Base-by-base conservation (phyloP, 768 basidiomycete species). In the Trichaptum fuscoviolaceum region DNA sequence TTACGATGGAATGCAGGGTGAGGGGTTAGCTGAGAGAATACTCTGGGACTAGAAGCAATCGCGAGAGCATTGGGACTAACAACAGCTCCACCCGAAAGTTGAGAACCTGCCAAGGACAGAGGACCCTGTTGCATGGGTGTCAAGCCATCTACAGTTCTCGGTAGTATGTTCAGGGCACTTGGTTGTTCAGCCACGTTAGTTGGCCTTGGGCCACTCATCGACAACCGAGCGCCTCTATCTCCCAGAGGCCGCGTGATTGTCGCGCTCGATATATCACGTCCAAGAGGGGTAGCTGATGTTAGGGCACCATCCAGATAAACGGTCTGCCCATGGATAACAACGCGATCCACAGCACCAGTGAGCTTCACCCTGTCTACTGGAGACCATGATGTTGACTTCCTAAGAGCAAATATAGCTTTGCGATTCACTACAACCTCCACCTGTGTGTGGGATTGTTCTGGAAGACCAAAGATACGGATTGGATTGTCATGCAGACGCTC, bases 371-470 rank as follows among this genome's bases (percentile, higher is more conserved):
- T 83, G 18, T 87, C 83, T 52, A 98, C 77, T 7, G 96, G 95
- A 18, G 96, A 96, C 96, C 96, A 99, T 63, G 80, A 80, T 24
- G 77, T 76, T 52, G 42, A 52, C 7, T 77, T 72, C 25, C 81
- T 80, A 64, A 79, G 76, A 17, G 73, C 75, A 75, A 92, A 93
- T 58, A 80, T 78, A 23, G 84, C 81, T 66, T 82, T 83, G 63
- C 97, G 87, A 66, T 93, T 92, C 27, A 97, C 80, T 69, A 96
- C 93, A 59, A 99, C 93, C 74, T 99, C 97, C 42, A 97, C 92
- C 69, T 89, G 90, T 0, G 95, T 95, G 67, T 93, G 85, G 6
- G 84, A 73, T 73, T 94, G 93, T 69, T 97, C 94, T 0, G 93
- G 89, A 15, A 99, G 83, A 35, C 89, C 90, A 74, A 99, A 97